Base-by-base conservation (phyloP, 2,329 filamentous ascomycete species). In the Trichothecium sympodiale region DNA sequence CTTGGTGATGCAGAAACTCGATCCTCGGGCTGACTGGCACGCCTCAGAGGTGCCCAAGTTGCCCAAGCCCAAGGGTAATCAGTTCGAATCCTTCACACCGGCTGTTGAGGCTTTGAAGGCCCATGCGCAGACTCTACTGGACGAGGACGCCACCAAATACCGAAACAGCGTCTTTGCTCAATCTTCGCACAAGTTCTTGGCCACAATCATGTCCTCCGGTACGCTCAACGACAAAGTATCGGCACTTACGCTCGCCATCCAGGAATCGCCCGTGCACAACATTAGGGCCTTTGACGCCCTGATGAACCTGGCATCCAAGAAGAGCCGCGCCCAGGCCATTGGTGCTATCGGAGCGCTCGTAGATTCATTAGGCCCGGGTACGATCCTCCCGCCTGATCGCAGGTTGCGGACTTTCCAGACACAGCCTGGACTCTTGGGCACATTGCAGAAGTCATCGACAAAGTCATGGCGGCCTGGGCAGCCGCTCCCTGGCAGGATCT, bases 151-250 rank as follows among this genome's bases (percentile, higher is more conserved):
- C 41, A 69, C 74, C 29, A 67, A 74, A 32, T 98, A 95, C 60
- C 70, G 71, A 37, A 74, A 77, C 17, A 80, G 85, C 46, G 65
- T 83, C 38, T 77, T 83, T 6, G 77, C 84, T 34, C 86, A 85
- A 17, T 91, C 89, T 3, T 89, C 88, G 29, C 83, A 93, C 59
- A 94, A 88, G 56, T 98, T 98, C 66, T 80, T 96, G 68, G 85
- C 88, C 2, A 94, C 87, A 14, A 95, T 98, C 55, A 95, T 96
- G 84, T 69, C 86, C 8, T 93, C 88, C 2, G 91, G 91, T 67
- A 98, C 93, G 8, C 74, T 96, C 47, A 93, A 87, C 38, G 91
- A 98, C 57, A 96, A 95, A 57, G 82, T 96, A 30, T 98, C 91
- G 3, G 93, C 91, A 4, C 67, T 98, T 51, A 98, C 91, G 4